These are phyloP conservation scores for Yamadazyma songkhlaensis DNA, from an alignment of 1,139 yeast genomes.

Conservation along the genomic window DNA sequence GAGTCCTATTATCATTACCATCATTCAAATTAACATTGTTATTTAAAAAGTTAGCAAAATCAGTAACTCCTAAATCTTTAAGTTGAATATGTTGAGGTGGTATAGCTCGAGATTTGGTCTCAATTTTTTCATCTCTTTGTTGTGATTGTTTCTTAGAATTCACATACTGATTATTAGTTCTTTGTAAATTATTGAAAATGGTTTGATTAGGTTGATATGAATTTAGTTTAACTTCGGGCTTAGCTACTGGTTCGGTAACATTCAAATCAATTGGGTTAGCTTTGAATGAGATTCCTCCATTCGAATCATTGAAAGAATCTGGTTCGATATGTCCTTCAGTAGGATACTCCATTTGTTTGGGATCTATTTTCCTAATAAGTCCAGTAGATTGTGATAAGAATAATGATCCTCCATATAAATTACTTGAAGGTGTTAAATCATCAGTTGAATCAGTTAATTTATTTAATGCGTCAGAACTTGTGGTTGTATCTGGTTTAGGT, in stretches of 20 bases:
- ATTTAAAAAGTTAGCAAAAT: slow-evolving; percentile 31
- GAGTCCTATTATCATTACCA: slow-evolving; percentile 50
- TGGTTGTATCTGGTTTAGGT: neutral
- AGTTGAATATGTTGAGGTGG: slow-evolving; percentile 11
- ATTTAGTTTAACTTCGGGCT: slow-evolving; percentile 31
- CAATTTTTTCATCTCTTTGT: slow-evolving; percentile 6
- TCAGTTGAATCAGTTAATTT: slow-evolving; percentile 24
- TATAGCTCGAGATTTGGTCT: slow-evolving; percentile 1
- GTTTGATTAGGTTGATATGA: slow-evolving; percentile 47
- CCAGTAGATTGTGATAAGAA: slow-evolving; percentile 48
- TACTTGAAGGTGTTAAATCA: slow-evolving; percentile 26
- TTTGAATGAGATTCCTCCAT: slow-evolving; percentile 37
- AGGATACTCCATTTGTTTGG: slow-evolving; percentile 11
- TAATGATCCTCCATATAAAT: slow-evolving; percentile 44
- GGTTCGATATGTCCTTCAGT: slow-evolving; percentile 5
- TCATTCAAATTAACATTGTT: slow-evolving; percentile 12
- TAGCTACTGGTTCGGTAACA: slow-evolving; percentile 34
- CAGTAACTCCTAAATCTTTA: slow-evolving; percentile 22
- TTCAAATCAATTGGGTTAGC: slow-evolving; percentile 30
- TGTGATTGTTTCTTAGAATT: slow-evolving; percentile 22
- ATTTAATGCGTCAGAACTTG: neutral
- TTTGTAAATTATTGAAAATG: slow-evolving; percentile 41
- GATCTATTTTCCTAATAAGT: slow-evolving; percentile 35
- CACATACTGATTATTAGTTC: slow-evolving; percentile 37
- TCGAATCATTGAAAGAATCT: slow-evolving; percentile 20